Percentiles rank a stretch among this genome's conserved stretches.
These are phyloP conservation scores for Singerocomus inundabilis DNA, from an alignment of 1,284 basidiomycete genomes.

Conservation along the genomic window DNA sequence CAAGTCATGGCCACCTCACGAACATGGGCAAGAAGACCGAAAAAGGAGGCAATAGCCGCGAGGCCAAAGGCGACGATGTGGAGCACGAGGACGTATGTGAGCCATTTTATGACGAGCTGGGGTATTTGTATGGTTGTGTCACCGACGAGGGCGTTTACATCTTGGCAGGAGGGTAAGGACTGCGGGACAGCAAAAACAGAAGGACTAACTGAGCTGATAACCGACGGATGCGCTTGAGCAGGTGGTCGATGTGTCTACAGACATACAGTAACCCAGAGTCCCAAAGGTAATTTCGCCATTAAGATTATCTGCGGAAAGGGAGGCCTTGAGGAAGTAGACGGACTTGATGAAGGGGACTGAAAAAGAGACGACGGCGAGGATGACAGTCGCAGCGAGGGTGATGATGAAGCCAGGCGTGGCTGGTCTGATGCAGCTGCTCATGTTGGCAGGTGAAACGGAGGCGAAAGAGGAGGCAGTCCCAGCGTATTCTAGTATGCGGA, in stretches of 20 bases:
- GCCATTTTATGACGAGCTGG: conserved; percentile 78
- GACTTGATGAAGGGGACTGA: conserved; percentile 84
- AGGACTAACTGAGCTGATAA: conserved; percentile 73
- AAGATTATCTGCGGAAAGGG: conserved; percentile 46
- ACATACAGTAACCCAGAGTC: conserved; percentile 79
- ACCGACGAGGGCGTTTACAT: conserved; percentile 77
- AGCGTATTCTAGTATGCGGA: no score
- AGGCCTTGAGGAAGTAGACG: conserved; percentile 81
- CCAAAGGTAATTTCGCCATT: conserved; percentile 76
- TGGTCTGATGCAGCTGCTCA: conserved; percentile 63
- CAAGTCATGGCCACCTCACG: conserved; percentile 83
- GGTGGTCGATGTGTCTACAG: conserved; percentile 52
- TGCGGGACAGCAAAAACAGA: not conserved
- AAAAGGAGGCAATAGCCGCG: conserved; percentile 68
- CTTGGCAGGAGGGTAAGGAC: conserved; percentile 40
- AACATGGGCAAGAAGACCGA: conserved; percentile 82
- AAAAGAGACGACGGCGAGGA: conserved; percentile 83
- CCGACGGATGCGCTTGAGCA: conserved; percentile 80
- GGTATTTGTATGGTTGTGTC: conserved; percentile 73
- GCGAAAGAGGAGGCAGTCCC: no score
- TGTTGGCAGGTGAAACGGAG: no score
- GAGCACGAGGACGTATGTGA: conserved; percentile 87
- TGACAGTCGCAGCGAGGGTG: conserved; percentile 68
- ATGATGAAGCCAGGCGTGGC: conserved; percentile 85
- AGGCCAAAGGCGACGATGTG: conserved; percentile 79